These are phyloP conservation scores for Vicia sativa DNA, from an alignment of 306 rosid genomes.

Conservation along the genomic window DNA sequence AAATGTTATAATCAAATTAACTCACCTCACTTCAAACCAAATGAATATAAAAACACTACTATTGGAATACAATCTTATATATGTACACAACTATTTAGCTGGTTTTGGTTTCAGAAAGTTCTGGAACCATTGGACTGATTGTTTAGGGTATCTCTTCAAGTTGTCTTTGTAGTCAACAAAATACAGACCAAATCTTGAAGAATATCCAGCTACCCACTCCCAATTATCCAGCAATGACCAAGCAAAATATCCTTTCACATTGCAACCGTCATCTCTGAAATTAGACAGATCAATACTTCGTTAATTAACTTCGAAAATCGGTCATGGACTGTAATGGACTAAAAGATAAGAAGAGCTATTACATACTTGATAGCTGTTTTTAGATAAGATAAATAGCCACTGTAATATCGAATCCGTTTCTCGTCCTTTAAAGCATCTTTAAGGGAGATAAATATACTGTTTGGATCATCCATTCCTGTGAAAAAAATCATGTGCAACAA, in stretches of 20 bases:
- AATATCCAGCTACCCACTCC: conserved; percentile 91
- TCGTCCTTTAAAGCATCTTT: conserved; percentile 76
- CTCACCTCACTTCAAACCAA: background rate
- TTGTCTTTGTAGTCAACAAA: conserved; percentile 75
- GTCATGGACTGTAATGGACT: background rate
- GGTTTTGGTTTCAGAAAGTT: conserved; percentile 68
- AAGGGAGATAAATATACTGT: conserved; percentile 47
- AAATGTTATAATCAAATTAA: background rate
- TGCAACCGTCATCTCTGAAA: conserved; percentile 94
- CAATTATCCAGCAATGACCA: conserved; percentile 95
- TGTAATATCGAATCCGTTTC: conserved; percentile 74
- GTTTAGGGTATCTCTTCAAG: conserved; percentile 88
- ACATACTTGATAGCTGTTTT: conserved; percentile 58
- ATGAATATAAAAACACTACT: background rate
- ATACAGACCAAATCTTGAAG: conserved; percentile 82
- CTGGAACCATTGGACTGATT: conserved; percentile 83
- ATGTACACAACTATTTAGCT: conserved; percentile 8
- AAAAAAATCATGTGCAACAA: conserved; percentile 15
- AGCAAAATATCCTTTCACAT: conserved; percentile 89
- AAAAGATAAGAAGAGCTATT: background rate
- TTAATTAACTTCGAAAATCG: conserved; percentile 7
- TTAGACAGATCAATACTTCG: conserved; percentile 14
- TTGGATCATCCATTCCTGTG: conserved; percentile 95
- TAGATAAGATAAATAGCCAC: conserved; percentile 66
- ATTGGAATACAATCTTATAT: background rate